phyloP scores from a whole-genome alignment of 805 yeast genomes.

The Wickerhamomyces queroliae region DNA sequence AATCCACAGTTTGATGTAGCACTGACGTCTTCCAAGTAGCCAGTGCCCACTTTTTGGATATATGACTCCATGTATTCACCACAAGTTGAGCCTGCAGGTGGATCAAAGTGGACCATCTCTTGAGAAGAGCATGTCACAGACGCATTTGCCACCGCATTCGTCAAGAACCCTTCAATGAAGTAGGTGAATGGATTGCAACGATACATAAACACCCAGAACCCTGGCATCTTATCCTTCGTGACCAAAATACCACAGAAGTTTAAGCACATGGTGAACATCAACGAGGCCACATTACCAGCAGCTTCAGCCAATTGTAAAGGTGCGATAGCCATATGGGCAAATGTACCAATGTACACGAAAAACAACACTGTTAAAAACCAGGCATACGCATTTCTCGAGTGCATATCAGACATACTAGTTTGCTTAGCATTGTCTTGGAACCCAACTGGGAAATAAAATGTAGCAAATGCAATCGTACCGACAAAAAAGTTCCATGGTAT shows the following conservation, averaged over 20 bases:
- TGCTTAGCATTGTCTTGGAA: constrained; percentile 62
- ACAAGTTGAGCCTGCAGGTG: constrained; percentile 57
- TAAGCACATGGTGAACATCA: constrained; percentile 57
- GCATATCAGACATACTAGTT: constrained; percentile 36
- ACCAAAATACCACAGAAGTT: constrained; percentile 77
- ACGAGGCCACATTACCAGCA: constrained; percentile 55
- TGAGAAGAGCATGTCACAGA: constrained; percentile 38
- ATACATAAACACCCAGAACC: constrained; percentile 83
- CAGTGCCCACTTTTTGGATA: constrained; percentile 24
- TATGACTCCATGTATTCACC: constrained; percentile 40
- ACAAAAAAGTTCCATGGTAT: constrained; percentile 56
- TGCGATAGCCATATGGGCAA: constrained; percentile 55
- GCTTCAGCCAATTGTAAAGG: constrained; percentile 54
- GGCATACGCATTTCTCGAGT: constrained; percentile 51
- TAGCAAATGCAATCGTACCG: constrained; percentile 57
- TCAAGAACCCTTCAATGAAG: constrained; percentile 48
- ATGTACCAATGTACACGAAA: constrained; percentile 48
- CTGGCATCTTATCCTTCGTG: constrained; percentile 48
- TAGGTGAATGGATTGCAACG: constrained; percentile 68
- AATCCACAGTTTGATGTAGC: constrained; percentile 46
- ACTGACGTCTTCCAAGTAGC: constrained; percentile 17
- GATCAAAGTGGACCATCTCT: constrained; percentile 44
- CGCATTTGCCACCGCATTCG: constrained; percentile 49
- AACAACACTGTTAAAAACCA: constrained; percentile 38
- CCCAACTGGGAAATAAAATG: constrained; percentile 71